phyloP scores from a whole-genome alignment of 768 basidiomycete species.

The Boletus coccyginus region DNA sequence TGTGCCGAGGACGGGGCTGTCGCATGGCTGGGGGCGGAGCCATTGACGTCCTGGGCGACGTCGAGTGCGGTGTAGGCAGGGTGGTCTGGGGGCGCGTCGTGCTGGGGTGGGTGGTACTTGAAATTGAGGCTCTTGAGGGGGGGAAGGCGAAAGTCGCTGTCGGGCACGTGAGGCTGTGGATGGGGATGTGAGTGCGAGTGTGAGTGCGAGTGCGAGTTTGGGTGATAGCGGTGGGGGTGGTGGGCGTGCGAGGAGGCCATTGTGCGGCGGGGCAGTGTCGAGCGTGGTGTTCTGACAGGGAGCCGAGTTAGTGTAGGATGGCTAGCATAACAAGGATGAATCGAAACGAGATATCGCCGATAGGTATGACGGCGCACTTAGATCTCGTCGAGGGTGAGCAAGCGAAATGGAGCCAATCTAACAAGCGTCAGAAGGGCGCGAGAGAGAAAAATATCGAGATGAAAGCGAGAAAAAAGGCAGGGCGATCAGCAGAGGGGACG shows the following conservation, averaged over 20 bases:
- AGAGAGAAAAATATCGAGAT: conserved; percentile 9
- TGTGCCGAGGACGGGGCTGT: background rate
- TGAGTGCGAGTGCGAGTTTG: background rate
- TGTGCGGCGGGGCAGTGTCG: conserved; percentile 2
- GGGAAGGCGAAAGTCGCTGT: conserved; percentile 56
- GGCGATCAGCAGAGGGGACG: conserved; percentile 7
- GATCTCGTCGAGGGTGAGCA: conserved; percentile 12
- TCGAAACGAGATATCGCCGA: conserved; percentile 18
- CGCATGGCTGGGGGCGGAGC: background rate
- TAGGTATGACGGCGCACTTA: conserved; percentile 15
- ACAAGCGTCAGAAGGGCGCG: background rate
- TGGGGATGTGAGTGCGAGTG: conserved; percentile 22
- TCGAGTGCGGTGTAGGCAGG: conserved; percentile 13
- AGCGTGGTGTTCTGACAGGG: background rate
- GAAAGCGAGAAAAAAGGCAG: conserved; percentile 23
- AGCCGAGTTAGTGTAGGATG: conserved; percentile 1
- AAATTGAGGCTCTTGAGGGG: conserved; percentile 77
- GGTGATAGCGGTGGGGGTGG: conserved; percentile 19
- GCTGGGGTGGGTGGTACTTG: conserved; percentile 36
- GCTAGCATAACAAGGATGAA: conserved; percentile 13
- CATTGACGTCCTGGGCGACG: conserved; percentile 20
- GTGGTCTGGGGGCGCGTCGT: conserved; percentile 16
- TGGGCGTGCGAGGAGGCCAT: conserved; percentile 48
- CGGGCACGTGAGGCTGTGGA: conserved; percentile 35
- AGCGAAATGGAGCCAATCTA: background rate